Conservation (phyloP, 257 asterid species). For the Solanum lycopersicoides region DNA sequence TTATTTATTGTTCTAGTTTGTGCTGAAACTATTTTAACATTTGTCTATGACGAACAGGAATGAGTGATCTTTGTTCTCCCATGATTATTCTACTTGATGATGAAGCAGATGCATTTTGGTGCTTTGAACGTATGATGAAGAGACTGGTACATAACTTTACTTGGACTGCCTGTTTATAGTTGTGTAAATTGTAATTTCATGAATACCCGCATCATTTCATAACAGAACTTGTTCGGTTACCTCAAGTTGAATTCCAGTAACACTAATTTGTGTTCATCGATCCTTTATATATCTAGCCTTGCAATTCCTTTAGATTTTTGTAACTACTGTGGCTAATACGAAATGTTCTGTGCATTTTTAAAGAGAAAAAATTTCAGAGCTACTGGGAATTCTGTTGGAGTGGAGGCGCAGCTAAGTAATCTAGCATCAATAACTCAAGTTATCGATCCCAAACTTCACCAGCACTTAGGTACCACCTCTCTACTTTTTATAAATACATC, state of each 20-base stretch:
- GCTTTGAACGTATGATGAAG: slow-evolving; percentile 82
- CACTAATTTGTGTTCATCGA: background rate
- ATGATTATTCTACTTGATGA: slow-evolving; percentile 86
- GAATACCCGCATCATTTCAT: background rate
- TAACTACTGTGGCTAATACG: background rate
- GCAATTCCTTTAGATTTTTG: background rate
- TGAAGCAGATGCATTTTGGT: slow-evolving; percentile 97
- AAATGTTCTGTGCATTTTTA: slow-evolving; percentile 19
- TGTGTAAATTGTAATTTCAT: background rate
- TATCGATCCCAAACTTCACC: slow-evolving; percentile 91
- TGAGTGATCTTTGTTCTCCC: slow-evolving; percentile 98
- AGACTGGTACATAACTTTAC: slow-evolving; percentile 47
- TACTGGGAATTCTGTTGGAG: slow-evolving; percentile 82
- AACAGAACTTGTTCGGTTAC: background rate
- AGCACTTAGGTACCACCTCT: slow-evolving; percentile 68
- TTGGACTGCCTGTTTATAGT: background rate
- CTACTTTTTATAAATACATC: background rate
- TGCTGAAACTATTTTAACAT: background rate
- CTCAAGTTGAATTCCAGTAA: background rate
- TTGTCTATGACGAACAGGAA: slow-evolving; percentile 46
- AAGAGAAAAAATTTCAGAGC: slow-evolving; percentile 97
- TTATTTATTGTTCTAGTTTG: background rate
- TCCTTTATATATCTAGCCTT: background rate
- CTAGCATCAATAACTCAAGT: slow-evolving; percentile 86
- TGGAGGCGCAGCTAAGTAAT: slow-evolving; percentile 75